A percentile compares a stretch with the other conserved stretches of the same genome.
phyloP scores from a whole-genome alignment of 805 yeast species.

The Metschnikowia santaceciliae region DNA sequence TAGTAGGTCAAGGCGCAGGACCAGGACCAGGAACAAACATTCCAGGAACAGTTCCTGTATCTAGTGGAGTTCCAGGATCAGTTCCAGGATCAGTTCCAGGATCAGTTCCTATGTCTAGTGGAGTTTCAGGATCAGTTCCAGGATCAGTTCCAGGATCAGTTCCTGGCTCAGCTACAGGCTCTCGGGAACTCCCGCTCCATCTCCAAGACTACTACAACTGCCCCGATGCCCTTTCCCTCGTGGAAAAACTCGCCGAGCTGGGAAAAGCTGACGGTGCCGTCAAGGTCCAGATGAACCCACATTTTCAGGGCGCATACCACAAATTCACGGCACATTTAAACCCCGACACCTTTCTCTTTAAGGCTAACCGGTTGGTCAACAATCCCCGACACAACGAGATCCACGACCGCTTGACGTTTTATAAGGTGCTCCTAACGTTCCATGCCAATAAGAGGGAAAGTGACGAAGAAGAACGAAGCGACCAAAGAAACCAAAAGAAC shows the following conservation, averaged over 20 bases:
- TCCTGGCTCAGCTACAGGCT: background rate
- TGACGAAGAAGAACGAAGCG: background rate
- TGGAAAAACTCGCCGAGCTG: constrained; percentile 47
- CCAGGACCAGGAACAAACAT: background rate
- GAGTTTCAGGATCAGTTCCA: background rate
- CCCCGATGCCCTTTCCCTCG: constrained; percentile 60
- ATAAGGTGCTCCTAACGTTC: constrained; percentile 42
- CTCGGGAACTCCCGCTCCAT: constrained; percentile 49
- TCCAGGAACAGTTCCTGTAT: background rate
- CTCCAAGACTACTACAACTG: constrained; percentile 47
- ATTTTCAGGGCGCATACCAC: constrained; percentile 1
- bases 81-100: background rate
- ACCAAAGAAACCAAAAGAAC: background rate
- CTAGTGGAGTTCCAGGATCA: background rate
- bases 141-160: background rate
- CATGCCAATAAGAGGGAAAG: constrained; percentile 21
- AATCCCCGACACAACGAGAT: constrained; percentile 42
- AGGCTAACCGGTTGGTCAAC: constrained; percentile 45
- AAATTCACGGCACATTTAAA: constrained; percentile 30
- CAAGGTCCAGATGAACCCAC: constrained; percentile 62
- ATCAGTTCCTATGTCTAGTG: background rate
- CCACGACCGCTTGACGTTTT: constrained; percentile 44
- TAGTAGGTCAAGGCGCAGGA: background rate
- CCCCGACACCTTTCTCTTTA: constrained; percentile 49
- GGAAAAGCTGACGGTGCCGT: constrained; percentile 71